These are phyloP conservation scores for Adansonia digitata DNA, from an alignment of 345 rosid genomes.

Conservation along the genomic window DNA sequence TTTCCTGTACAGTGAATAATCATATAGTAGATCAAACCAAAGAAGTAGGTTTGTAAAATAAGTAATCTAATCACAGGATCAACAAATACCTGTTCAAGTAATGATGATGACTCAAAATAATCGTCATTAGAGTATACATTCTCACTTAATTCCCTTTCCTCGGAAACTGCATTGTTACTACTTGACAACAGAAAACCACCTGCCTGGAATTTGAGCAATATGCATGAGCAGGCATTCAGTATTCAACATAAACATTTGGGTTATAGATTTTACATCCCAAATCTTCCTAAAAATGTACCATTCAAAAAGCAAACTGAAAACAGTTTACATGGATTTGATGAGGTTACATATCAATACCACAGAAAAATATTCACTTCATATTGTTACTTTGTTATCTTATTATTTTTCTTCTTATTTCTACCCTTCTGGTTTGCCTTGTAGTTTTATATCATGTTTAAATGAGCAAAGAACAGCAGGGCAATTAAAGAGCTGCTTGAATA, in stretches of 20 bases:
- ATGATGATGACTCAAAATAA: constrained; percentile 52
- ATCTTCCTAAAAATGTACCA: background rate
- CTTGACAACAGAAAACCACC: constrained; percentile 75
- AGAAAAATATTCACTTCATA: background rate
- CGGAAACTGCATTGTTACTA: constrained; percentile 54
- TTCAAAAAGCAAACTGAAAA: background rate
- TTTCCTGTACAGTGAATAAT: constrained; percentile 47
- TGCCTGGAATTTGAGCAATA: constrained; percentile 46
- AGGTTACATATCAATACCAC: background rate
- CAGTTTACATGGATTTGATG: background rate
- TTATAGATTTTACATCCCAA: background rate
- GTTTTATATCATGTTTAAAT: background rate
- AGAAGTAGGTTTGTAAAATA: constrained; percentile 13
- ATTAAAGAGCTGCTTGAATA: background rate
- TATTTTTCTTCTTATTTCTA: background rate
- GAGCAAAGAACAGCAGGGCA: background rate
- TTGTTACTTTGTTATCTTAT: background rate
- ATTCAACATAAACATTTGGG: background rate
- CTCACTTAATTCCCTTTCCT: constrained; percentile 78
- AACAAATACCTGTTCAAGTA: constrained; percentile 74
- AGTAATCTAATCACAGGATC: constrained; percentile 13
- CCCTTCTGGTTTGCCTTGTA: background rate
- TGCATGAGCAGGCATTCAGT: background rate
- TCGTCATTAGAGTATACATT: constrained; percentile 44
- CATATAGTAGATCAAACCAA: constrained; percentile 17